Percentiles rank a stretch among this genome's conserved stretches.
Conservation (phyloP, 805 yeast genomes). For the Candida nonsorbophila region DNA sequence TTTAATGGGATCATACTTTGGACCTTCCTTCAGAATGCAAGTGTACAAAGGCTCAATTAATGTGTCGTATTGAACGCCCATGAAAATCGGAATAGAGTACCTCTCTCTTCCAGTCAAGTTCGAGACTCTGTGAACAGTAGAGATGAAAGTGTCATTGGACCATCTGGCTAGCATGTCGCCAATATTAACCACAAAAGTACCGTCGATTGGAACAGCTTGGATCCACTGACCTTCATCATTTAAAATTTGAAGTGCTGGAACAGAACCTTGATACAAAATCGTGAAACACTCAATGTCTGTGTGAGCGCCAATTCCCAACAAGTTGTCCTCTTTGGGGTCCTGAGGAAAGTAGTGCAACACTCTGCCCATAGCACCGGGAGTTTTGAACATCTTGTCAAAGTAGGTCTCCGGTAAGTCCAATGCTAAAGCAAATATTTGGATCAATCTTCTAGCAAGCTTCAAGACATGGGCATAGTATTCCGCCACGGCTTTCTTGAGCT, state of each 20-base stretch:
- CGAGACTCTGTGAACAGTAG: constrained; percentile 9
- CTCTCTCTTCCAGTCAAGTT: constrained; percentile 8
- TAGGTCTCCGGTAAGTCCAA: constrained; percentile 6
- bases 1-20: constrained; percentile 8
- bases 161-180: constrained; percentile 11
- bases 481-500: constrained; percentile 6
- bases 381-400: constrained; percentile 6
- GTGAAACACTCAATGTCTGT: constrained; percentile 10
- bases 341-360: constrained; percentile 8
- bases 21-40: constrained; percentile 6
- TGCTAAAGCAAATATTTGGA: constrained; percentile 7
- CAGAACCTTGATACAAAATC: constrained; percentile 8
- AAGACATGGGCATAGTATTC: constrained; percentile 5
- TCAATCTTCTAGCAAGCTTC: constrained; percentile 5
- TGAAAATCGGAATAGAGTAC: constrained; percentile 9
- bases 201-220: constrained; percentile 7
- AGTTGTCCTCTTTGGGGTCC: constrained; percentile 3
- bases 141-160: constrained; percentile 10
- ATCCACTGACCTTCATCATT: constrained; percentile 9
- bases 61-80: constrained; percentile 9
- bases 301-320: constrained; percentile 10
- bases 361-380: constrained; percentile 10
- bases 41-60: constrained; percentile 8
- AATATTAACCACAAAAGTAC: constrained; percentile 9
- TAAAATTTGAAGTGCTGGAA: constrained; percentile 8